Base-by-base conservation (phyloP, 2,329 filamentous ascomycete genomes). In the Aspergillus sp. region DNA sequence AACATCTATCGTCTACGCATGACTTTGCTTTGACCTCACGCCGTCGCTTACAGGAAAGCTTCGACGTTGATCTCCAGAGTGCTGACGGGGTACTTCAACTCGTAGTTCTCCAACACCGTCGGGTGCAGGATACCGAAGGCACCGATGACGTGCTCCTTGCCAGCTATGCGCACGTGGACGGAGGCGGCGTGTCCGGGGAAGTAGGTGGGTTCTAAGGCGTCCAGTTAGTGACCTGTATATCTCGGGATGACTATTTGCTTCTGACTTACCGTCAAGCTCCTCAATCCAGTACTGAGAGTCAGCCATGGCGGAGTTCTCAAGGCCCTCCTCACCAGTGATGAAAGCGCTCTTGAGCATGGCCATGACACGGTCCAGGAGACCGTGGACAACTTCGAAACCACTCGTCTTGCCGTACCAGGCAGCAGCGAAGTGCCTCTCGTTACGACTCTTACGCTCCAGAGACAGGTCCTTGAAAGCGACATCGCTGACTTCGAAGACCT, bases 381-480 rank as follows among this genome's bases (percentile, higher is more conserved):
- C 95, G 78, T 99, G 96, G 3, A 99, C 92, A 65, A 96, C 83
- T 79, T 99, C 95, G 77, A 99, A 99, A 44, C 96, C 95, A 68
- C 89, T 92, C 3, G 88, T 91, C 83, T 95, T 96, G 72, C 93
- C 93, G 78, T 94, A 97, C 85, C 90, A 96, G 1, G 92, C 93
- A 8, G 93, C 95, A n/a, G 91, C 92, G 75, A 96, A 98, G 80
- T 96, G 94, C 58, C 94, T 84, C 82, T 97, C 91, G 76, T 99
- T 99, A 67, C 92, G 87, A 68, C 88, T 90, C 81, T 92, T 92
- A 66, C 95, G 87, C 83, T 99, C 95, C 50, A 88, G 78, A 13
- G 82, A 82, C 63, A 88, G 79, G 70, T 96, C 94, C 80, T 98
- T 96, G 83, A 96, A 91, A 30, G 90, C 92, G 19, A 97, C 90